Evolutionary conservation across 2,329 filamentous ascomycete genomes (phyloP), one percentile per base, ranked within the genome.

Genomic region (Talaromyces sp.): DNA sequence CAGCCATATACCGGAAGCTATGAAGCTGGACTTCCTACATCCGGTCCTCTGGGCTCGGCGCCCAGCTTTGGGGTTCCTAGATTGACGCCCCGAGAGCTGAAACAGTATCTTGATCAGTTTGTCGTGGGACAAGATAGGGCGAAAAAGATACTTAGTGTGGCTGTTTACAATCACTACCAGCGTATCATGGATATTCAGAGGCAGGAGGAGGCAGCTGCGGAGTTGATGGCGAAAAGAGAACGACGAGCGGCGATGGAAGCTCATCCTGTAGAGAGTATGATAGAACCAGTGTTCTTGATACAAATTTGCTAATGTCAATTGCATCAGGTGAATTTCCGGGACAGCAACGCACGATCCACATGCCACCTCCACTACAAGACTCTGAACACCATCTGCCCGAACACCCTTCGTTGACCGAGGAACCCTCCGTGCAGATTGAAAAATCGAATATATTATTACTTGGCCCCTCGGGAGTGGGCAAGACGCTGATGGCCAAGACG

Each of bases 111-210:
- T 33, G 95, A 99, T 73, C 90, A 95, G 72, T 99, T 96, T 73
- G 93, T 99, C 1, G 93, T 99, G 4, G 95, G 93, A 47, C 95
- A 99, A 75, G 92, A 97, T 67, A 87, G 92, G 63, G 92, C 95
- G 30, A 82, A 99, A 82, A 96, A 96, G 75, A 91, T 93, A 15
- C 87, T 98, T 65, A 95, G 92, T 65, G 89, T 93, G 3, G 92
- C 93, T 7, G 90, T 99, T 30, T 97, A 96, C 79, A 97, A 98
- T 72, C 95, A 99, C 73, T 97, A 98, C 72, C 92, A 97, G 75
- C 86, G 91, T 54, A 85, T 96, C 63, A 88, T 93, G 68, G 87
- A 90, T 74, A 71, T 89, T 27, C 84, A 92, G 69, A 82, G 92
- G 55, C 86, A 88, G 62, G 86, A 95, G 66, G 87, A 93, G 59